These are phyloP conservation scores for Barnettozyma vustinii DNA, from an alignment of 805 yeast genomes.

Conservation along the genomic window DNA sequence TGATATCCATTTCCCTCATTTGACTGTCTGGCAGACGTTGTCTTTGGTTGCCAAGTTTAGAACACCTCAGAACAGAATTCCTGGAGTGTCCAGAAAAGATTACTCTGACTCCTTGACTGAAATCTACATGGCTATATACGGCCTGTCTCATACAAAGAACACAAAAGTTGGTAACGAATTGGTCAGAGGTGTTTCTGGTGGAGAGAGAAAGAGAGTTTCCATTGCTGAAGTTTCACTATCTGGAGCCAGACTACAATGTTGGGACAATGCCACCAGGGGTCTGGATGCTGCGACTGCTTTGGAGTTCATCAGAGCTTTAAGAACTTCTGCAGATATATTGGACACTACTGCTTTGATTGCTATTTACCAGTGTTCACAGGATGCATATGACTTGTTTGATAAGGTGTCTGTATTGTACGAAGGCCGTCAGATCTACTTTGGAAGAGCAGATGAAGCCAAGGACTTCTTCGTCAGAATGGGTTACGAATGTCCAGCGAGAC, in stretches of 20 bases:
- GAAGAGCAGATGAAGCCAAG: conserved; percentile 49
- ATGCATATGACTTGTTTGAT: conserved; percentile 58
- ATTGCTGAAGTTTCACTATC: conserved; percentile 50
- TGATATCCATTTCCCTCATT: conserved; percentile 63
- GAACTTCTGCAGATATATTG: conserved; percentile 40
- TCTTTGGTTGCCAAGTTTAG: conserved; percentile 54
- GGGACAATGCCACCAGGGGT: conserved; percentile 58
- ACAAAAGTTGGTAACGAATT: conserved; percentile 61
- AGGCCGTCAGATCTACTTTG: conserved; percentile 61
- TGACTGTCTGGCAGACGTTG: conserved; percentile 63
- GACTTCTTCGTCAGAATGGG: conserved; percentile 62
- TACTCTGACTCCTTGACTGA: conserved; percentile 50
- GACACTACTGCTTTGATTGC: conserved; percentile 57
- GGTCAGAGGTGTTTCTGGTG: conserved; percentile 66
- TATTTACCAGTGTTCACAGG: conserved; percentile 64
- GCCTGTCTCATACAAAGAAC: conserved; percentile 45
- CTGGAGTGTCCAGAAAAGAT: conserved; percentile 47
- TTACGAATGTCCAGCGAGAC: conserved; percentile 55
- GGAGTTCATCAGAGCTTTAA: conserved; percentile 46
- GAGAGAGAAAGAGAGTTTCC: conserved; percentile 66
- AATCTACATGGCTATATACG: conserved; percentile 45
- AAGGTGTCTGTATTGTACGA: conserved; percentile 56
- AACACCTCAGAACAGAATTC: conserved; percentile 59
- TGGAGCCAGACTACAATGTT: conserved; percentile 43
- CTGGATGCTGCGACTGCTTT: conserved; percentile 55